phyloP scores from a whole-genome alignment of 2,329 filamentous ascomycete species.

The Waltergamsia citrina region DNA sequence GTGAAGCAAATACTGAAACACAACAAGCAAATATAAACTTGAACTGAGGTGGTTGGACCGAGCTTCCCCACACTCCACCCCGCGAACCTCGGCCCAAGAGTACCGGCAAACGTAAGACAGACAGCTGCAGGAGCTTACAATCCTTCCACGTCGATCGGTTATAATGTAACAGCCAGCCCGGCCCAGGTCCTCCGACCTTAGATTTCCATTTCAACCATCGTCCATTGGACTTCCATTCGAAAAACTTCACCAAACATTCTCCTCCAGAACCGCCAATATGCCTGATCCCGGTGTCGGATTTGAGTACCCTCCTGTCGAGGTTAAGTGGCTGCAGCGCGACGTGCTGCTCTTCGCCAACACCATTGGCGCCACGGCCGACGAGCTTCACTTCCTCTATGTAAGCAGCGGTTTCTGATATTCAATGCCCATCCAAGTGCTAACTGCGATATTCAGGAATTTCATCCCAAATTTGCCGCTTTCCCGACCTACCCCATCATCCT shows the following conservation, averaged over 20 bases:
- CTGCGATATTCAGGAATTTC: constrained; percentile 60
- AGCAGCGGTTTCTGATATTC: constrained; percentile 5
- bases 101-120: not conserved
- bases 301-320: constrained; percentile 66
- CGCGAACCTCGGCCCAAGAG: constrained; percentile 2
- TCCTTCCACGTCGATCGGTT: too few species aligned
- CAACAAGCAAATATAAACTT: too few species aligned
- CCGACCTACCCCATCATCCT: constrained; percentile 82
- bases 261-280: too few species aligned
- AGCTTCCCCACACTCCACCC: constrained; percentile 2
- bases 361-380: constrained; percentile 76
- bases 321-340: constrained; percentile 83
- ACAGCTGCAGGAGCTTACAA: too few species aligned
- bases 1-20: too few species aligned
- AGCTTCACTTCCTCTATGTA: constrained; percentile 90
- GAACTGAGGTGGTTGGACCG: too few species aligned
- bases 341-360: constrained; percentile 82
- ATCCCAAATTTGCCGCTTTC: constrained; percentile 80
- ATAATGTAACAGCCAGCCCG: not conserved
- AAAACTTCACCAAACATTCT: not conserved
- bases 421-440: constrained; percentile 2
- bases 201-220: not conserved
- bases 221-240: constrained; percentile 4
- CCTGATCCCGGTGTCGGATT: constrained; percentile 57
- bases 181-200: too few species aligned